Evolutionary conservation across 1,284 basidiomycete species (phyloP).

Genomic region (Ceratobasidium sp.): DNA sequence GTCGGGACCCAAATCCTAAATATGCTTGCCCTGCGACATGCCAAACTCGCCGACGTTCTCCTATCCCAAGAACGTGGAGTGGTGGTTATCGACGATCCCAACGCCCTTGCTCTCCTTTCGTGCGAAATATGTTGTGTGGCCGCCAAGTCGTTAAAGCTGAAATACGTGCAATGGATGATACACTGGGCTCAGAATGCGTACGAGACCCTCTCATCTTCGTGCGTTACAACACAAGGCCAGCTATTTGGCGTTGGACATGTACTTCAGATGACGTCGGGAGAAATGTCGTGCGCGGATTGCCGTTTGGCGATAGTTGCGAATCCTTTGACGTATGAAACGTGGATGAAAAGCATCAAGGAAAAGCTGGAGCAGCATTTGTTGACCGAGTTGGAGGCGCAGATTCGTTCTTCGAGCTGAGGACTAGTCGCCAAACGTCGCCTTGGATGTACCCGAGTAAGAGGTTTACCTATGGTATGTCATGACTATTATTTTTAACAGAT

Average conservation of each 20-base stretch:
- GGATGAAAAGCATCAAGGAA: constrained; percentile 8
- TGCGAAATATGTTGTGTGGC: constrained; percentile 8
- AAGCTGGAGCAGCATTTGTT: neutral
- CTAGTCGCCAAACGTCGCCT: neutral
- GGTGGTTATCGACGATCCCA: neutral
- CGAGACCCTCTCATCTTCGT: constrained; percentile 6
- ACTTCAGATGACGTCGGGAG: neutral
- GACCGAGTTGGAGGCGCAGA: neutral
- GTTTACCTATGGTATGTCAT: too few relatives aligned
- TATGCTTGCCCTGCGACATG: constrained; percentile 19
- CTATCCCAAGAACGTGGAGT: neutral
- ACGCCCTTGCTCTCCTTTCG: neutral
- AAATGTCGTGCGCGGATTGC: neutral
- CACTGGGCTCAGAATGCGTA: constrained; percentile 18
- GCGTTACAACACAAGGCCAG: constrained; percentile 15
- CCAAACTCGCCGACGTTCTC: constrained; percentile 21
- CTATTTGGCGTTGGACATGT: constrained; percentile 29
- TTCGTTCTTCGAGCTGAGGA: neutral
- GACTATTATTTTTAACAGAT: too few relatives aligned
- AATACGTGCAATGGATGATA: constrained; percentile 10
- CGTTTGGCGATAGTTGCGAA: constrained; percentile 1
- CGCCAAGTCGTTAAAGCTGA: neutral
- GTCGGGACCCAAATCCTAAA: constrained; percentile 9
- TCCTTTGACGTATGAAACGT: constrained; percentile 2
- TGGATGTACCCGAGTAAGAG: too few relatives aligned